Conservation (phyloP, 208 protist species). For the Crithidia mellificae region DNA sequence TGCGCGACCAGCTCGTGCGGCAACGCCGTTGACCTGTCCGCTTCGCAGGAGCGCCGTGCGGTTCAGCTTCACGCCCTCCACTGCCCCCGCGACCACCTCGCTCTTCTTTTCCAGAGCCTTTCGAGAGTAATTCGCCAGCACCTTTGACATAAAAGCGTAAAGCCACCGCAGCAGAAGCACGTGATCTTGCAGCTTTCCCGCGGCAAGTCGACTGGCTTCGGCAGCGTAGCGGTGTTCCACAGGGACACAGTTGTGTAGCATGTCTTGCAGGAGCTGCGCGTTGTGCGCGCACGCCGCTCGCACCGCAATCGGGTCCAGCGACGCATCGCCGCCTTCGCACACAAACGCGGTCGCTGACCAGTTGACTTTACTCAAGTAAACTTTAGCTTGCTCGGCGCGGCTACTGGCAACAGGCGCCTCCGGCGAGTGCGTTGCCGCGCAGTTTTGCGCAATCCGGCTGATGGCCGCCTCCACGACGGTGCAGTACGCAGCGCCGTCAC, state of each 20-base stretch:
- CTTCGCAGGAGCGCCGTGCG: constrained; percentile 33
- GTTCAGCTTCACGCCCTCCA: constrained; percentile 67
- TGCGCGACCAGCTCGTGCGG: too few relatives aligned
- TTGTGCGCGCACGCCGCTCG: constrained; percentile 61
- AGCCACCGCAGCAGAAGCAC: constrained; percentile 77
- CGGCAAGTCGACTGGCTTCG: constrained; percentile 59
- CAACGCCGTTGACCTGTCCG: constrained; percentile 1
- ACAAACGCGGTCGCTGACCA: constrained; percentile 59
- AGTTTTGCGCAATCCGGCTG: constrained; percentile 67
- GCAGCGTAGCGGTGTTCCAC: constrained; percentile 48
- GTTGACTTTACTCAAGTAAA: constrained; percentile 45
- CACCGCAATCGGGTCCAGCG: constrained; percentile 52
- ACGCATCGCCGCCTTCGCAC: constrained; percentile 63
- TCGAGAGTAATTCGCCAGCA: constrained; percentile 71
- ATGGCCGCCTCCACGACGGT: constrained; percentile 75
- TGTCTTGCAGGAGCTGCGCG: constrained; percentile 65
- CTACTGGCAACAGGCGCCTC: constrained; percentile 34
- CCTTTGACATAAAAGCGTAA: constrained; percentile 74
- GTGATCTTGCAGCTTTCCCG: constrained; percentile 86
- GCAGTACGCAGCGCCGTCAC: constrained; percentile 83
- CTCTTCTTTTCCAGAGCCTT: constrained; percentile 42
- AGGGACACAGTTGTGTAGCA: constrained; percentile 66
- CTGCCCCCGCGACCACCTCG: constrained; percentile 14
- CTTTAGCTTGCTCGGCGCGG: constrained; percentile 22
- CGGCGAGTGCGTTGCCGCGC: constrained; percentile 24